A percentile compares a stretch with the other conserved stretches of the same genome.
Evolutionary conservation across 257 asterid genomes (phyloP).

Genomic region (Linderniella brevidens): DNA sequence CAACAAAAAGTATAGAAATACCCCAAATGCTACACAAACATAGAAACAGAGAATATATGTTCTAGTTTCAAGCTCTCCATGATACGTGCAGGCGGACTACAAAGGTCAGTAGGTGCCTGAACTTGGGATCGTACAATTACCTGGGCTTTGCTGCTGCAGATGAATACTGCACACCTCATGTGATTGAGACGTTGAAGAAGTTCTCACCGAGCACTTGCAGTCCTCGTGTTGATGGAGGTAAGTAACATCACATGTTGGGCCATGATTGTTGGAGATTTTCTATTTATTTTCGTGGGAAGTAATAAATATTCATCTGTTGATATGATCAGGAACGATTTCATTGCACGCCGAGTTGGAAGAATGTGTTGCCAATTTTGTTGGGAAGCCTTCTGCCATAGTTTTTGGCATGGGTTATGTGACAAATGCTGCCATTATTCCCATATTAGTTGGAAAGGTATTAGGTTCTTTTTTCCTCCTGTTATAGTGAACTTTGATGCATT

Average conservation of each 20-base stretch:
- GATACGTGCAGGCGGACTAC: conserved; percentile 46
- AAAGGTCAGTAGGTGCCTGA: conserved; percentile 60
- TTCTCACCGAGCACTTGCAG: conserved; percentile 88
- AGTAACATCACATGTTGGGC: conserved; percentile 8
- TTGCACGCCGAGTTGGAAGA: conserved; percentile 77
- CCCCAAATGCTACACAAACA: neutral
- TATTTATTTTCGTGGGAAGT: conserved; percentile 5
- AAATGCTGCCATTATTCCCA: conserved; percentile 93
- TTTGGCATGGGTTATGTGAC: conserved; percentile 98
- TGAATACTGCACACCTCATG: conserved; percentile 95
- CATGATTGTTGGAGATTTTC: conserved; percentile 6
- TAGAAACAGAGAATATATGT: too few relatives aligned
- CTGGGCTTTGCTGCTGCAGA: conserved; percentile 98
- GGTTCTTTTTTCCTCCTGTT: conserved; percentile 2
- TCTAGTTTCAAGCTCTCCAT: neutral
- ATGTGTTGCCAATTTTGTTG: conserved; percentile 75
- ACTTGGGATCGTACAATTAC: conserved; percentile 93
- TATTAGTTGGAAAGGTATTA: conserved; percentile 68
- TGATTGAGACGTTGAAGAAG: conserved; percentile 68
- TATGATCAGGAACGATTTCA: conserved; percentile 55
- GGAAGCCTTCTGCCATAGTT: conserved; percentile 86
- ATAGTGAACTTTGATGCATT: conserved; percentile 3
- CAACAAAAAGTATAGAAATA: too few relatives aligned
- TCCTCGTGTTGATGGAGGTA: conserved; percentile 94
- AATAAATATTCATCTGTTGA: neutral